phyloP scores from a whole-genome alignment of 164 flowering plant species.

The Liquidambar formosana region DNA sequence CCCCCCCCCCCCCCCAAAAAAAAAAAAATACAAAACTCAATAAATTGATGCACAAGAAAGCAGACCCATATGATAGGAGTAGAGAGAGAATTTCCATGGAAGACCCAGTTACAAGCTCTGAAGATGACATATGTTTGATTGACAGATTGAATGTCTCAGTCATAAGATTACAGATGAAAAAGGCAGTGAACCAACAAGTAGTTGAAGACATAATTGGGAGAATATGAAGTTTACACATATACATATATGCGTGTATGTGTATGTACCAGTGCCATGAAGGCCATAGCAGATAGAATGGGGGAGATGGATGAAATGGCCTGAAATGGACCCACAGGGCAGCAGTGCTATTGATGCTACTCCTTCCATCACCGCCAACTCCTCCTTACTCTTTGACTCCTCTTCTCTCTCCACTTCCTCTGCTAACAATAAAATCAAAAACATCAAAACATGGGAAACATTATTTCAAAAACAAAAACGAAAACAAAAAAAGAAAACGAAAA shows the following conservation, averaged over 20 bases:
- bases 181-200: too few species aligned
- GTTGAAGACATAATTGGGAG: too few species aligned
- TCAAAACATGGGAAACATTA: background rate
- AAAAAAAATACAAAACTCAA: too few species aligned
- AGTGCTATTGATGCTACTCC: conserved; percentile 93
- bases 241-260: background rate
- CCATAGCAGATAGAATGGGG: conserved; percentile 87
- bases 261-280: conserved; percentile 84
- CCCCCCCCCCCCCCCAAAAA: too few species aligned
- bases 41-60: too few species aligned
- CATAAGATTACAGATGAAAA: too few species aligned
- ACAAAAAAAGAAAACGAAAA: background rate
- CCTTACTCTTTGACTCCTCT: conserved; percentile 15
- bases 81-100: too few species aligned
- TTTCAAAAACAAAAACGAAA: background rate
- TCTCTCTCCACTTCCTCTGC: conserved; percentile 26
- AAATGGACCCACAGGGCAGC: conserved; percentile 79
- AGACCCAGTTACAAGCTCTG: too few species aligned
- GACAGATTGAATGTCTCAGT: too few species aligned
- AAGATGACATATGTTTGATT: too few species aligned
- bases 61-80: too few species aligned
- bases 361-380: conserved; percentile 56
- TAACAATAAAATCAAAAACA: conserved; percentile 1
- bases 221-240: background rate
- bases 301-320: conserved; percentile 90